phyloP scores from a whole-genome alignment of 1,139 yeast species.

The Kurtzmaniella quercitrusa region DNA sequence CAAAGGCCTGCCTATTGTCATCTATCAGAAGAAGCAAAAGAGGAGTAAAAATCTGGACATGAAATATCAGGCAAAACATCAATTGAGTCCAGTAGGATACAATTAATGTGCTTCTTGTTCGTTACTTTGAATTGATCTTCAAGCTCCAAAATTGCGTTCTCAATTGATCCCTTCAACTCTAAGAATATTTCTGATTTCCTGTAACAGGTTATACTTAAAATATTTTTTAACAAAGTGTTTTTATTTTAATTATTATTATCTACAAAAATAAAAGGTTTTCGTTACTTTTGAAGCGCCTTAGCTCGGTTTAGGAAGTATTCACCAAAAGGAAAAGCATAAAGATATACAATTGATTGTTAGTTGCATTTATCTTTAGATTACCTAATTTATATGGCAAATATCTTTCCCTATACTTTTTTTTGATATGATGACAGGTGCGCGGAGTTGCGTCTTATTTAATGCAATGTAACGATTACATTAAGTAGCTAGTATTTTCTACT shows the following conservation, averaged over 20 bases:
- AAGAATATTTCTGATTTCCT: too few species aligned
- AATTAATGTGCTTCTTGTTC: too few species aligned
- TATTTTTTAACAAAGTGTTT: neutral
- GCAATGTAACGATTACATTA: neutral
- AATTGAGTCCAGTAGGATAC: too few species aligned
- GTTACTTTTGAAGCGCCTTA: neutral
- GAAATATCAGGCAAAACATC: neutral
- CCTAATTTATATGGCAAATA: neutral
- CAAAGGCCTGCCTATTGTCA: slow-evolving; percentile 2
- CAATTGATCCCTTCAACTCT: too few species aligned
- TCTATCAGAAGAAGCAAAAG: neutral
- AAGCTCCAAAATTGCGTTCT: too few species aligned
- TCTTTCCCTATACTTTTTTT: neutral
- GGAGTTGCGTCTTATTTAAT: neutral
- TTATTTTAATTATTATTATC: neutral
- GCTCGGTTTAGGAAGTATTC: neutral
- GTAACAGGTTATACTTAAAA: too few species aligned
- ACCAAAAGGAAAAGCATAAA: neutral
- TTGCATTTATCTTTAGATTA: neutral
- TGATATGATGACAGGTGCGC: neutral
- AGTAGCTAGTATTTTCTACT: neutral
- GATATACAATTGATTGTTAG: too few species aligned
- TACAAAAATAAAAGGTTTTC: neutral
- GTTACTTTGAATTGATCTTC: too few species aligned
- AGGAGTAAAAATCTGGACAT: neutral